Evolutionary conservation across 805 yeast genomes (phyloP).

Genomic region (Starmerella gropengiesseri): DNA sequence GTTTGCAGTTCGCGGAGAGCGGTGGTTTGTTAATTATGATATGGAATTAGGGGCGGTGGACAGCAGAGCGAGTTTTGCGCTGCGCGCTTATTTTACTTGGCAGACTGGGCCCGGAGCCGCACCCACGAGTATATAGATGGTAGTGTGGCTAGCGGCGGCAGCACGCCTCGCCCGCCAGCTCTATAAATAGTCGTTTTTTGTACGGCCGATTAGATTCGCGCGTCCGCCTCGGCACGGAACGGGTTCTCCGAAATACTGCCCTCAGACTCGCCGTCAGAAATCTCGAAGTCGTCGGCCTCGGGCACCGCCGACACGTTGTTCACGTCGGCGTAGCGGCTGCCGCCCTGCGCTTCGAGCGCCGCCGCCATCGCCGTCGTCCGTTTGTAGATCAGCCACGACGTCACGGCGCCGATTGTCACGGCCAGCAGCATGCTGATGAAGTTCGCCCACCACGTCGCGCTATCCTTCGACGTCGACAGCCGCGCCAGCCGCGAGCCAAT

Average conservation of each 20-base stretch:
- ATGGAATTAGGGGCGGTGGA: too few species aligned
- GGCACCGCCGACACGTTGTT: conserved; percentile 14
- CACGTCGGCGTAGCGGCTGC: conserved; percentile 11
- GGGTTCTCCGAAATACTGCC: conserved; percentile 4
- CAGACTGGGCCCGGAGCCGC: too few species aligned
- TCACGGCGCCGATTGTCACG: conserved; percentile 39
- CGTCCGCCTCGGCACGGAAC: conserved; percentile 4
- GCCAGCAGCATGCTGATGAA: conserved; percentile 51
- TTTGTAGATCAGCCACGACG: conserved; percentile 58
- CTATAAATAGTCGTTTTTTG: not conserved
- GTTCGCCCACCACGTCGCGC: conserved; percentile 48
- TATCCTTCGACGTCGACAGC: conserved; percentile 45
- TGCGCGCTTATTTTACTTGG: too few species aligned
- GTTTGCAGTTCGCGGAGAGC: too few species aligned
- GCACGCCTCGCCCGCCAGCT: too few species aligned
- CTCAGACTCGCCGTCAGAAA: conserved; percentile 19
- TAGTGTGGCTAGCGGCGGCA: too few species aligned
- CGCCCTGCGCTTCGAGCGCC: conserved; percentile 24
- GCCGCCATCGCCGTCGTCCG: conserved; percentile 33
- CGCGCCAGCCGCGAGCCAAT: conserved; percentile 65
- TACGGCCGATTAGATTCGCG: not conserved
- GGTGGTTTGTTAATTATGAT: too few species aligned
- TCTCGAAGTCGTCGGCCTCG: conserved; percentile 27
- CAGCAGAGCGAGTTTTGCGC: too few species aligned
- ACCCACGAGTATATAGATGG: too few species aligned